These are phyloP conservation scores for Telopea speciosissima DNA, from an alignment of 177 flowering plant genomes.

Conservation along the genomic window DNA sequence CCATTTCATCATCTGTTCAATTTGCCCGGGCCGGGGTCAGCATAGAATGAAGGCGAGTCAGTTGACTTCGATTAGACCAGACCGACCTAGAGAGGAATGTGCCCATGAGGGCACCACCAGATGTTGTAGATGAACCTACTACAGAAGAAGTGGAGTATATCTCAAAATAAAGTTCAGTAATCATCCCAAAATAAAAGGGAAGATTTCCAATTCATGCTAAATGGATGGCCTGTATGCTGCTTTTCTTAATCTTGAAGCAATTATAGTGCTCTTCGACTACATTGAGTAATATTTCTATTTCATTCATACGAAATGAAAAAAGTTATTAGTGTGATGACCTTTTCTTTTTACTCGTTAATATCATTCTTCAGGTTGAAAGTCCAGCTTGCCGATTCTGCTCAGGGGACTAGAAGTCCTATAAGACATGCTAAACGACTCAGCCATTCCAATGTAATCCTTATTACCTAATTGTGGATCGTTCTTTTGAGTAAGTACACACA, in stretches of 20 bases:
- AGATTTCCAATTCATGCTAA: not conserved
- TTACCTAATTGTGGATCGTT: not conserved
- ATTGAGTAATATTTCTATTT: not conserved
- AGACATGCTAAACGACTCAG: conserved; percentile 47
- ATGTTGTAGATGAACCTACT: no score
- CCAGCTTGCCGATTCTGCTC: conserved; percentile 77
- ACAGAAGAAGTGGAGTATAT: no score
- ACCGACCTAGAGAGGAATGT: no score
- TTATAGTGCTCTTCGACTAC: not conserved
- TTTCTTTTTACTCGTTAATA: conserved; percentile 6
- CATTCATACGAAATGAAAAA: not conserved
- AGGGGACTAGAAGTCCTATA: conserved; percentile 76
- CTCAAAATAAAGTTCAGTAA: no score
- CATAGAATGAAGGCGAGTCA: no score
- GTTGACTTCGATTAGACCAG: no score
- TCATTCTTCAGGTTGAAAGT: conserved; percentile 63
- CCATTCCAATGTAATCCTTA: conserved; percentile 46
- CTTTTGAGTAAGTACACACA: not conserved
- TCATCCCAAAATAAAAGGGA: no score
- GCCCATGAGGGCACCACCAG: no score
- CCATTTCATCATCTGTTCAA: not conserved
- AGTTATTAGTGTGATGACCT: not conserved
- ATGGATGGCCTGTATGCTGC: not conserved
- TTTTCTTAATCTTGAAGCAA: not conserved
- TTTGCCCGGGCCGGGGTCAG: no score